Conservation (phyloP, 148 eudicot species). For the Rhododendron simsii region DNA sequence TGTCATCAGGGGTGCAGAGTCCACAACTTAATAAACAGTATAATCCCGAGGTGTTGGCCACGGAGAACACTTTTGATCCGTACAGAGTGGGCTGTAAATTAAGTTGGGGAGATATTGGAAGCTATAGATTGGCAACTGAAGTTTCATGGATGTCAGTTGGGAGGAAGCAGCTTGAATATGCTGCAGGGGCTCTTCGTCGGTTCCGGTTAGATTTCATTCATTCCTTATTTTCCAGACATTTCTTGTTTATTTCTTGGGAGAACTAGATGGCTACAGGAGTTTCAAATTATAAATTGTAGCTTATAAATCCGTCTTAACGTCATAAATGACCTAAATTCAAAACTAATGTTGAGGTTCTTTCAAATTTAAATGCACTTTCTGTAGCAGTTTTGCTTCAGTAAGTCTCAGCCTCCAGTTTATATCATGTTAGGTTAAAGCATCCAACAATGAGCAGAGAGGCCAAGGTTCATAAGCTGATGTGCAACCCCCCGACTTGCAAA, state of each 20-base stretch:
- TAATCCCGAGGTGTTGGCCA: constrained; percentile 15
- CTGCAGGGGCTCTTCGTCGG: constrained; percentile 19
- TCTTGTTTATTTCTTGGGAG: neutral
- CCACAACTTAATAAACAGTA: constrained; percentile 11
- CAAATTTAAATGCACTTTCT: neutral
- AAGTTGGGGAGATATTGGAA: constrained; percentile 21
- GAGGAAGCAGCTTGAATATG: constrained; percentile 20
- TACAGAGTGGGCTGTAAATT: constrained; percentile 17
- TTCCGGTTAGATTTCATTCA: constrained; percentile 7
- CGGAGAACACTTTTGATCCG: constrained; percentile 12
- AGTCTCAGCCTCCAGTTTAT: neutral
- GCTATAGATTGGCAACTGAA: constrained; percentile 16
- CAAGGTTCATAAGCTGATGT: neutral
- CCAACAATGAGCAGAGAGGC: neutral
- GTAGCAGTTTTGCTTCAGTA: neutral
- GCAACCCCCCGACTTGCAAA: neutral
- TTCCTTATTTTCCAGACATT: neutral
- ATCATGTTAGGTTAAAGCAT: neutral
- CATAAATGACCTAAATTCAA: neutral
- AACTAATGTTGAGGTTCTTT: constrained; percentile 10
- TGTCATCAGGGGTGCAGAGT: constrained; percentile 16
- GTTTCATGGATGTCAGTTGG: constrained; percentile 24
- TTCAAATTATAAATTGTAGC: neutral
- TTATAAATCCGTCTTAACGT: neutral
- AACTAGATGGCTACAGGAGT: neutral